A percentile compares a stretch with the other conserved stretches of the same genome.
These are phyloP conservation scores for Fraxinus sp. DNA, from an alignment of 305 asterid species.

Conservation along the genomic window DNA sequence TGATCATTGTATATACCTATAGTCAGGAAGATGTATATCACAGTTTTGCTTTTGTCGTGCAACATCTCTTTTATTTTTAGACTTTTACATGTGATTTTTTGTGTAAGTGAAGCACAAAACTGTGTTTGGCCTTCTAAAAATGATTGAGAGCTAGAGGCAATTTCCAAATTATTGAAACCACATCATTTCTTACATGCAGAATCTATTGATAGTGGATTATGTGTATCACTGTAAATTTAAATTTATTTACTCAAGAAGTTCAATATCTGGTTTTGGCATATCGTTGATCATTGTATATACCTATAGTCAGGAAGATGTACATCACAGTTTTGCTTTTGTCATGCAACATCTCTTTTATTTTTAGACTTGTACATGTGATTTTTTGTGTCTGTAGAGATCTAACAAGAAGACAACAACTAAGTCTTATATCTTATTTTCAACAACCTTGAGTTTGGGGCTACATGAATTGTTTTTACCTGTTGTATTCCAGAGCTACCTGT, in stretches of 20 bases:
- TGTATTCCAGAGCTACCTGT: not conserved
- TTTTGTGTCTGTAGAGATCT: conserved; percentile 2
- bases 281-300: not conserved
- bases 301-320: not conserved
- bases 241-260: not conserved
- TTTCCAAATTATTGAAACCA: not conserved
- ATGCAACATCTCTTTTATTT: not conserved
- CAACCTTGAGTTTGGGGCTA: not conserved
- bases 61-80: not conserved
- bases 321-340: not conserved
- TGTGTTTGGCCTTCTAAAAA: too few relatives aligned
- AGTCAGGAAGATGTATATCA: not conserved
- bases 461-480: not conserved
- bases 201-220: conserved; percentile 4
- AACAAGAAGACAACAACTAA: not conserved
- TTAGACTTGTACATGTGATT: conserved; percentile 3
- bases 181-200: not conserved
- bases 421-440: not conserved
- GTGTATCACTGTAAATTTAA: not conserved
- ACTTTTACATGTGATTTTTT: conserved; percentile 7
- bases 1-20: not conserved
- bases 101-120: not conserved
- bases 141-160: too few relatives aligned
- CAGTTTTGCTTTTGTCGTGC: not conserved
- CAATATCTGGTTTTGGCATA: not conserved